A percentile compares a stretch with the other conserved stretches of the same genome.
These are phyloP conservation scores for Nasturtium officinale DNA, from an alignment of 345 rosid species.

Conservation along the genomic window DNA sequence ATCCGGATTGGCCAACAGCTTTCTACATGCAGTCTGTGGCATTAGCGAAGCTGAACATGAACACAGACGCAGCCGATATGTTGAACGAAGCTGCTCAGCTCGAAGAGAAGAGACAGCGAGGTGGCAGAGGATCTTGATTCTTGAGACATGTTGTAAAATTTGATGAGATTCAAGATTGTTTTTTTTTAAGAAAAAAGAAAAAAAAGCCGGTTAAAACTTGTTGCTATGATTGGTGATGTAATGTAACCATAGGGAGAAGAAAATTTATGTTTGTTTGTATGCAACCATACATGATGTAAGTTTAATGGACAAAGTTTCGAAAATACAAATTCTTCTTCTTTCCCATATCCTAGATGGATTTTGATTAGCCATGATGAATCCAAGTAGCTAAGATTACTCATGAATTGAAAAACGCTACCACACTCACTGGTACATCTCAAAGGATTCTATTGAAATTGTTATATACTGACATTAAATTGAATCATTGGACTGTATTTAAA, in stretches of 20 bases:
- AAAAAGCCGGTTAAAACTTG: constrained; percentile 22
- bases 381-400: background rate
- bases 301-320: constrained; percentile 16
- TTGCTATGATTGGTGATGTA: constrained; percentile 40
- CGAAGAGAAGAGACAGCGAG: constrained; percentile 87
- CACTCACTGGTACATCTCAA: no score
- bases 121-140: constrained; percentile 58
- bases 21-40: constrained; percentile 99
- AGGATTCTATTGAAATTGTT: background rate
- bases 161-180: constrained; percentile 29
- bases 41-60: constrained; percentile 91
- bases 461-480: background rate
- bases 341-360: background rate
- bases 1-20: constrained; percentile 91
- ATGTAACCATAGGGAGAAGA: constrained; percentile 34
- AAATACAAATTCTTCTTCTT: background rate
- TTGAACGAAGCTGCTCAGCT: constrained; percentile 84
- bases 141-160: constrained; percentile 25
- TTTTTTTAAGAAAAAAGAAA: background rate
- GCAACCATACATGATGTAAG: constrained; percentile 36
- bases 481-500: background rate
- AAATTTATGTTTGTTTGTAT: constrained; percentile 35
- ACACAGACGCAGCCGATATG: constrained; percentile 91
- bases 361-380: background rate
- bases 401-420: no score